Evolutionary conservation across 2,329 filamentous ascomycete genomes (phyloP), one percentile per base, ranked within the genome.

Genomic region (Meredithiella fracta): DNA sequence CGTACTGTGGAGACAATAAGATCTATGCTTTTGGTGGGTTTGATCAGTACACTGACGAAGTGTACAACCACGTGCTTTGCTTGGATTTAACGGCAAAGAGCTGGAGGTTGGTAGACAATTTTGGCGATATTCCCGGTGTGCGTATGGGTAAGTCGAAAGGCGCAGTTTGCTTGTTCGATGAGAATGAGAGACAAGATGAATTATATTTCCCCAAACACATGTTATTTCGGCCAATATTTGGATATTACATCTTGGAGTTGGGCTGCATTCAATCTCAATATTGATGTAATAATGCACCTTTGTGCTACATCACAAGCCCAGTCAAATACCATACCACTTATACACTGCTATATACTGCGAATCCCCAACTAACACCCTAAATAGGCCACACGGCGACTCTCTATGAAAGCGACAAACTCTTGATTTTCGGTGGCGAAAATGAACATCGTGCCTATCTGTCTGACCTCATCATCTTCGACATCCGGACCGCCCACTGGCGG

Each of bases 21-120:
- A 97, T 98, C 63, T 97, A 94, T 69, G 92, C 91, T 9, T 98
- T 98, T 73, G 92, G 92, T 47, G 92, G 92, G 17, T 98, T 98
- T 65, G 92, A 98, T 66, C 91, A 97, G 69, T 97, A 95, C 66
- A 98, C 92, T 0, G 92, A 98, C 67, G 92, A 98, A 72, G 86
- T 98, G 17, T 98, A 98, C 71, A 98, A 98, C 66, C 92, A 98
- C 71, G 92, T 98, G 44, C 74, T 98, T 60, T 83, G 82, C 63
- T 72, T 98, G 53, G 90, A 98, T 67, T 77, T 98, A 60, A 76
- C 84, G 59, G 90, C 84, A 60, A 82, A 92, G 62, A 87, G 92
- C 67, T 98, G 92, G 92, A 92, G 81, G 62, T 73, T 98, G 53
- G 91, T 98, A 20, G 92, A 97, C 70, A 98, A 98, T 69, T 98